Evolutionary conservation across 1,284 basidiomycete genomes (phyloP), one percentile per base, ranked within the genome.

Genomic region (Moesziomyces antarcticus): DNA sequence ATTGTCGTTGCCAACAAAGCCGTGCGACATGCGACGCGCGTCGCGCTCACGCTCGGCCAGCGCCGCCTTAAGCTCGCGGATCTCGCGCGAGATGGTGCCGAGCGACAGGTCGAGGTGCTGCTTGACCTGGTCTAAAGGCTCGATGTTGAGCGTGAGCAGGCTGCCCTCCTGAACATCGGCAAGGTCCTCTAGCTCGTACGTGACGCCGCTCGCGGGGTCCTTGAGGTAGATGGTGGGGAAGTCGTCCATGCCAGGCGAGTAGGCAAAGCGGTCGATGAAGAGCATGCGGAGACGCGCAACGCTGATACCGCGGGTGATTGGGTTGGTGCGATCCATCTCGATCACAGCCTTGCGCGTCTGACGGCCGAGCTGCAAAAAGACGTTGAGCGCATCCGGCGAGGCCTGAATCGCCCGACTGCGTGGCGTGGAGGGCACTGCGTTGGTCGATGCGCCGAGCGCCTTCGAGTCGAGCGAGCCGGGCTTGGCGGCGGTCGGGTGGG

Each of bases 111-210:
- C 96, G 72, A 99, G 94, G 82, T 99, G 96, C 82, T 97, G 94
- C 84, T 97, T 97, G 84, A 99, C 96, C 85, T 99, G 96, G 85
- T 98, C 96, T 55, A 99, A 89, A 14, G 94, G 93, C 87, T 98
- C 95, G 72, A 99, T 95, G 79, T 98, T 97, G 55, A 99, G 87
- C 45, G 92, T 95, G 59, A 99, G 86, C 25, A 97, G 84, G 80
- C 92, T 92, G 63, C 91, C 93, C 49, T 93, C 92, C 83, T 91
- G 91, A 25, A 99, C 89, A 81, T 99, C 96, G n/a, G 91, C 90
- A 75, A 94, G 89, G 84, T 98, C 93, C 84, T 99, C 96, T 49
- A 99, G 87, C 85, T 98, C 94, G 82, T 97, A 99, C 81, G 94
- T 91, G 53, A 98, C 92, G 9, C 94, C 93, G 63, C 92, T 94